A percentile compares a stretch with the other conserved stretches of the same genome.
Conservation (phyloP, 257 asterid genomes). For the Echites panduratus region DNA sequence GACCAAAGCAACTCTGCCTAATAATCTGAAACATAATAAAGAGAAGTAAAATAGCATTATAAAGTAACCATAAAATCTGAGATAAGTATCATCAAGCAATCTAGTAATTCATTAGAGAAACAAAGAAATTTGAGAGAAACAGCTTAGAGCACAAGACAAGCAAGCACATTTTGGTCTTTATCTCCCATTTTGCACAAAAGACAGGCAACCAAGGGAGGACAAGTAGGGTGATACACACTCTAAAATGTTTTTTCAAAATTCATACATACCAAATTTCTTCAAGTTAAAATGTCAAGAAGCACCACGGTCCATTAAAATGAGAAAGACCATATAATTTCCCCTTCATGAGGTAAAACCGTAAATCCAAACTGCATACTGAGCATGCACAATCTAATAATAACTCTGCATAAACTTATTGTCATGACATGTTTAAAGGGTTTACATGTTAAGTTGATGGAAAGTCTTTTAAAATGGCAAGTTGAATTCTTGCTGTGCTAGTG, state of each 20-base stretch:
- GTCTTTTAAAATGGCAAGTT: neutral
- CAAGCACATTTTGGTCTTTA: neutral
- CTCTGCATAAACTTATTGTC: neutral
- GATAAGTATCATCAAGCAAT: neutral
- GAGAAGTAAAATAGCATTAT: neutral
- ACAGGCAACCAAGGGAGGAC: neutral
- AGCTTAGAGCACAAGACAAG: no score
- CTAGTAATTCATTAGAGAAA: neutral
- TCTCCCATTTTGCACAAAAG: neutral
- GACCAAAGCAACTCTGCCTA: conserved; percentile 79
- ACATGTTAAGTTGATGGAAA: neutral
- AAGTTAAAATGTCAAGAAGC: neutral
- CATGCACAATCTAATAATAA: neutral
- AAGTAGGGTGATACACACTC: neutral
- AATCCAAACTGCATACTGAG: neutral
- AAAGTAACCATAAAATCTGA: neutral
- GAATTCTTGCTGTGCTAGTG: no score
- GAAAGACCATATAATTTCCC: neutral
- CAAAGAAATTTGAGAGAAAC: neutral
- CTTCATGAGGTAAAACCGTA: neutral
- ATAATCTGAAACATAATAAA: conserved; percentile 38
- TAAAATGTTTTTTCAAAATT: neutral
- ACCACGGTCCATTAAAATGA: neutral
- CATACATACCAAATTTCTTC: neutral
- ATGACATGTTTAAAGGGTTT: neutral